These are phyloP conservation scores for Pichia cabralensis DNA, from an alignment of 805 yeast genomes.

Conservation along the genomic window DNA sequence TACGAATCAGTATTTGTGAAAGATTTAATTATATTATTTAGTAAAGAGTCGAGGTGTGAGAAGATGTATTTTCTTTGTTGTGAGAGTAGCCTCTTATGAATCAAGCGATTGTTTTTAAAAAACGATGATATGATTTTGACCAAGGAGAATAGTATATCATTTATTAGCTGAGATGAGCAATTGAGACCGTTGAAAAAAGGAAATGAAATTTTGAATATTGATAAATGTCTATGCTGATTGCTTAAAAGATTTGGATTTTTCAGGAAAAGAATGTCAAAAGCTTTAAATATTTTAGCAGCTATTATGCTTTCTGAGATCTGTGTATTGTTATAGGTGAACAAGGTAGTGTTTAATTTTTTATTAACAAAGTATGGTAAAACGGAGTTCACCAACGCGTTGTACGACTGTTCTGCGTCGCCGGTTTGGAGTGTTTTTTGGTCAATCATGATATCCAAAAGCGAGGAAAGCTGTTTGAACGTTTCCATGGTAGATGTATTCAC, in stretches of 20 bases:
- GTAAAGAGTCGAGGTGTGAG: constrained; percentile 15
- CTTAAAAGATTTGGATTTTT: constrained; percentile 19
- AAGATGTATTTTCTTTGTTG: constrained; percentile 15
- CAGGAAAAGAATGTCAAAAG: constrained; percentile 16
- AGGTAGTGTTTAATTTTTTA: too few species aligned
- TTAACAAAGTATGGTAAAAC: constrained; percentile 25
- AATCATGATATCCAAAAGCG: too few species aligned
- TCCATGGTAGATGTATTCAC: too few species aligned
- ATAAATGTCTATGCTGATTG: constrained; percentile 11
- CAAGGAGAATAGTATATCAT: constrained; percentile 15
- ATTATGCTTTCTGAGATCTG: background rate
- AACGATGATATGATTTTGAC: constrained; percentile 16
- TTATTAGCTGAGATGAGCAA: constrained; percentile 15
- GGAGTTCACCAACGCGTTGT: constrained; percentile 20
- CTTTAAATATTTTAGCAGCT: constrained; percentile 20
- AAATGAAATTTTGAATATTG: constrained; percentile 10
- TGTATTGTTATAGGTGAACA: too few species aligned
- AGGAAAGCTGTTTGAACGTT: too few species aligned
- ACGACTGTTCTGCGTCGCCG: constrained; percentile 19
- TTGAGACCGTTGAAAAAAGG: constrained; percentile 20
- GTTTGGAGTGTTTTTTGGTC: constrained; percentile 19
- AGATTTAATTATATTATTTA: constrained; percentile 17
- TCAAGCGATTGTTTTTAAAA: constrained; percentile 15
- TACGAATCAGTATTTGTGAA: constrained; percentile 21
- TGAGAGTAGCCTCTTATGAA: constrained; percentile 16